These are phyloP conservation scores for Sporothrix globosa DNA, from an alignment of 2,329 filamentous ascomycete species.

Conservation along the genomic window DNA sequence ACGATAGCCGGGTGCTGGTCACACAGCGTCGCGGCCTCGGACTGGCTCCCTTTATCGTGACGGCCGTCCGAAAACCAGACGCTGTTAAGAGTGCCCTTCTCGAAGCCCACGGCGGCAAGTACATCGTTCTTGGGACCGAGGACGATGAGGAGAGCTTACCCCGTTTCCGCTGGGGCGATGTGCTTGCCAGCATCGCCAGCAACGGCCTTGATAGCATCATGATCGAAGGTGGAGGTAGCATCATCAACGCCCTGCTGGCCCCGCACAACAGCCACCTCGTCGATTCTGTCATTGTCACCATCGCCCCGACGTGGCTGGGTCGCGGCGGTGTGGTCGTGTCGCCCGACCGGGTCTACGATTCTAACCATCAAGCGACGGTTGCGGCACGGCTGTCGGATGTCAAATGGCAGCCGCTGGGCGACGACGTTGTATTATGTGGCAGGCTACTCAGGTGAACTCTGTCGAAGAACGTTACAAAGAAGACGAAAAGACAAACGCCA, in stretches of 20 bases:
- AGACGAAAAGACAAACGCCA: background rate
- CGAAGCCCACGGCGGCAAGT: constrained; percentile 57
- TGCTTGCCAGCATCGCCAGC: constrained; percentile 61
- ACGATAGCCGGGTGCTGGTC: constrained; percentile 66
- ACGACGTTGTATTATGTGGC: constrained; percentile 82
- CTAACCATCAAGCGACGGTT: constrained; percentile 57
- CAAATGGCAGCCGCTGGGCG: constrained; percentile 75
- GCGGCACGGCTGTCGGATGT: constrained; percentile 68
- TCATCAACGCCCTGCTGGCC: constrained; percentile 81
- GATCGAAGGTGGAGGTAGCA: constrained; percentile 83
- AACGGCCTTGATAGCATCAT: constrained; percentile 77
- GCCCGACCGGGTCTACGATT: constrained; percentile 61
- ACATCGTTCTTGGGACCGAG: constrained; percentile 46
- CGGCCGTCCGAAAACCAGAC: constrained; percentile 52
- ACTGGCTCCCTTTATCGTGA: constrained; percentile 73
- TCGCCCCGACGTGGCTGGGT: constrained; percentile 90
- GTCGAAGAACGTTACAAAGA: background rate
- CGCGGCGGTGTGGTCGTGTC: constrained; percentile 77
- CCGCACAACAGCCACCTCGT: constrained; percentile 61
- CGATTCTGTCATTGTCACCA: constrained; percentile 80
- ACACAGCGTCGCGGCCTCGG: constrained; percentile 67
- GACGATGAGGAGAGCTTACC: constrained; percentile 39
- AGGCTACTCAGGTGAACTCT: constrained; percentile 40
- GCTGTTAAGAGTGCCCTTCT: constrained; percentile 50
- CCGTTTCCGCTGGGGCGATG: constrained; percentile 64